Percentiles rank a stretch among this genome's conserved stretches.
These are phyloP conservation scores for Psilocybe cubensis DNA, from an alignment of 768 basidiomycete genomes.

Conservation along the genomic window DNA sequence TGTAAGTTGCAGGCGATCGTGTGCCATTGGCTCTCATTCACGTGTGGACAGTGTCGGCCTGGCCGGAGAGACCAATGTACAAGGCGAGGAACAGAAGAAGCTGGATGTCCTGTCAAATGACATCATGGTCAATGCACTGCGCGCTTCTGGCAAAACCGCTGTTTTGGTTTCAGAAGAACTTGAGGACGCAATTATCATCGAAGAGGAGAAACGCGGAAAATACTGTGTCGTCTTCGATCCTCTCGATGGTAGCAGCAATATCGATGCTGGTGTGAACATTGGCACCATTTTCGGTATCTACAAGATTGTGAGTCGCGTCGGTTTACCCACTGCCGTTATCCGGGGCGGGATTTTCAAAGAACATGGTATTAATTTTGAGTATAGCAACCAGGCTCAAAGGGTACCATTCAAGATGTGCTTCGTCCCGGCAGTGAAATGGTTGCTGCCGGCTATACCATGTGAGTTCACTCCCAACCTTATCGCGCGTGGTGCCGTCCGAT, in stretches of 20 bases:
- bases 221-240: constrained; percentile 99
- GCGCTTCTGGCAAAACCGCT: constrained; percentile 95
- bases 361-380: constrained; percentile 7
- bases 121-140: constrained; percentile 98
- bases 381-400: constrained; percentile 75
- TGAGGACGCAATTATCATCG: constrained; percentile 91
- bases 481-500: not conserved
- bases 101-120: constrained; percentile 97
- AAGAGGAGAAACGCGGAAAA: constrained; percentile 76
- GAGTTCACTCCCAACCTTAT: constrained; percentile 28
- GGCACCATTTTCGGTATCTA: constrained; percentile 98
- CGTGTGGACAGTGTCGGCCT: constrained; percentile 76
- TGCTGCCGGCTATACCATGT: constrained; percentile 97
- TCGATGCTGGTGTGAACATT: constrained; percentile 98
- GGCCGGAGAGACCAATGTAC: constrained; percentile 95
- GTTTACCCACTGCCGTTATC: not conserved
- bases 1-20: constrained; percentile 55
- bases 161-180: constrained; percentile 97
- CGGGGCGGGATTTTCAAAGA: not conserved
- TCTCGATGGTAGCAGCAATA: constrained; percentile 94
- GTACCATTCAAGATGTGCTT: constrained; percentile 86
- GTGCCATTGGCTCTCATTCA: constrained; percentile 2
- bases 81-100: constrained; percentile 99
- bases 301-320: constrained; percentile 65
- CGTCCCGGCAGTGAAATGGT: constrained; percentile 97